Evolutionary conservation across 129 eudicot species (phyloP).

Genomic region (Tagetes patula): DNA sequence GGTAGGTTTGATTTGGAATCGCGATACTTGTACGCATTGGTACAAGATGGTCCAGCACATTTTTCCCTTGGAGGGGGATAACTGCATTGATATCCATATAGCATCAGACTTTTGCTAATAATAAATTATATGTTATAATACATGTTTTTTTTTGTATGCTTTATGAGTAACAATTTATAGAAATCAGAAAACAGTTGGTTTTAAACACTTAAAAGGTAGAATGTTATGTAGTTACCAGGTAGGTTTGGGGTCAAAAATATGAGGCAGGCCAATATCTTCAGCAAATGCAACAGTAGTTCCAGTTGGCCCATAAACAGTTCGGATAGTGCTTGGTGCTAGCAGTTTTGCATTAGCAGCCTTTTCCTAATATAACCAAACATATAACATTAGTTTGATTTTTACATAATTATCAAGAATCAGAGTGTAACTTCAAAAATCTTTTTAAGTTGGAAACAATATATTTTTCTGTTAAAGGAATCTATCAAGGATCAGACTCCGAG

Average conservation of each 20-base stretch:
- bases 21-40: conserved; percentile 77
- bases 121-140: too few relatives aligned
- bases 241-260: conserved; percentile 60
- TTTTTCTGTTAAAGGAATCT: background rate
- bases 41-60: conserved; percentile 93
- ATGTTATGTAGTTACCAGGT: conserved; percentile 39
- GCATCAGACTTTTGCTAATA: too few relatives aligned
- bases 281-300: conserved; percentile 88
- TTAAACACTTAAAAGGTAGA: background rate
- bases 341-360: conserved; percentile 65
- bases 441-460: background rate
- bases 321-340: conserved; percentile 59
- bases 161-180: background rate
- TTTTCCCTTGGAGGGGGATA: conserved; percentile 92
- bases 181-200: conserved; percentile 13
- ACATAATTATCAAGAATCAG: background rate
- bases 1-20: conserved; percentile 86
- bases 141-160: too few relatives aligned
- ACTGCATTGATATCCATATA: conserved; percentile 40
- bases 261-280: conserved; percentile 73
- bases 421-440: background rate
- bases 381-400: background rate
- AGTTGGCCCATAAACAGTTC: conserved; percentile 68
- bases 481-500: background rate
- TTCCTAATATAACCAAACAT: conserved; percentile 41